phyloP scores from a whole-genome alignment of 176 grass and related monocot species.

The sorghum (Sorghum bicolor) region DNA sequence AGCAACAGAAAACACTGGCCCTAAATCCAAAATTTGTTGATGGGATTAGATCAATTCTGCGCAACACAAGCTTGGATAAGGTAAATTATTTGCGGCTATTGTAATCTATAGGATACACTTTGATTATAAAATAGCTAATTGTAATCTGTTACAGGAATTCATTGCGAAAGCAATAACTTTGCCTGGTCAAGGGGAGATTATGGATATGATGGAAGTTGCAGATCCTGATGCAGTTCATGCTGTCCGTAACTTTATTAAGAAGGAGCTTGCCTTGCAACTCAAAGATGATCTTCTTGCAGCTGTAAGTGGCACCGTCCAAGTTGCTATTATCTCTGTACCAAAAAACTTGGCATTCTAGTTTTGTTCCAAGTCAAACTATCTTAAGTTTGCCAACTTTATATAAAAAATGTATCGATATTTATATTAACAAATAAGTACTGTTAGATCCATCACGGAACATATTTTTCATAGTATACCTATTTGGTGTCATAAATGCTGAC shows the following conservation, averaged over 20 bases:
- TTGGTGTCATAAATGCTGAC: not conserved
- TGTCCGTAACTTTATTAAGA: slow-evolving; percentile 84
- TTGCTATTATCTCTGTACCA: not conserved
- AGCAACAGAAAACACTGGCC: slow-evolving; percentile 71
- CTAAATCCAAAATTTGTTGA: slow-evolving; percentile 88
- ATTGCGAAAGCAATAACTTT: slow-evolving; percentile 96
- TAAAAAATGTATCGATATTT: not conserved
- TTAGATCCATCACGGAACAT: not conserved
- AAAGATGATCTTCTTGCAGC: slow-evolving; percentile 78
- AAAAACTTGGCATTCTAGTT: not conserved
- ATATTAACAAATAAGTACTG: not conserved
- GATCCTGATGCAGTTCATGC: slow-evolving; percentile 98
- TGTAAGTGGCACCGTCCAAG: slow-evolving; percentile 46
- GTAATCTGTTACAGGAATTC: slow-evolving; percentile 64
- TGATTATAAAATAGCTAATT: slow-evolving; percentile 19
- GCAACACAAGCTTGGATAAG: slow-evolving; percentile 78
- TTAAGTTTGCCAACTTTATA: not conserved
- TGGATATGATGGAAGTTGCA: slow-evolving; percentile 98
- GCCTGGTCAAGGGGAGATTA: slow-evolving; percentile 97
- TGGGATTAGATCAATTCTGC: slow-evolving; percentile 70
- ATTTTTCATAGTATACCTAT: not conserved
- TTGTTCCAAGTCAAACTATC: not conserved
- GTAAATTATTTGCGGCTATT: slow-evolving; percentile 35
- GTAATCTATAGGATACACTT: not conserved
- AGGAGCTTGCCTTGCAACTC: slow-evolving; percentile 70